Base-by-base conservation (phyloP, 495 filamentous ascomycete species). In the Penicillium ochrochloron region DNA sequence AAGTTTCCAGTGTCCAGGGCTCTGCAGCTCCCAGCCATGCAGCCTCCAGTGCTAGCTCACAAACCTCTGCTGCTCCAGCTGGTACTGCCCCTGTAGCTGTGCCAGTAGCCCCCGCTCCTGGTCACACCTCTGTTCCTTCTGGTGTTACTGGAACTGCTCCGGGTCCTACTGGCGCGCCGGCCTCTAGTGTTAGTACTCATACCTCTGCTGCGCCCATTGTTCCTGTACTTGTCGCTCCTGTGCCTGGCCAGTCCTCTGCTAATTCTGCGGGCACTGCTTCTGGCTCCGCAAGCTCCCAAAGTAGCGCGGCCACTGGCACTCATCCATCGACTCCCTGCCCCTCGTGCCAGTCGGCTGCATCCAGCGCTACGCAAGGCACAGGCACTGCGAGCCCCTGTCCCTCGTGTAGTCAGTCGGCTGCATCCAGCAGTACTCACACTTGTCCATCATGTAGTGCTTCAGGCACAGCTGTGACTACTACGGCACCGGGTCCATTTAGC, bases 31-130 rank as follows among this genome's bases (percentile, higher is more conserved):
- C 53, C 14, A 10, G 31, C 8, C 31, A 6, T 7, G 31, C 31
- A 21, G 34, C 53, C 53, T n/a, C 53, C 8, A 10, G 31, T 39
- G 53, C n/a, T 35, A 56, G 21, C 21, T 56, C 53, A 33, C 44
- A 57, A 17, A 37, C 60, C 15, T 55, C 61, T 31, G 15, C 15
- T 29, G 23, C 57, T 21, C n/a, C 25, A 23, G 42, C 48, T 35
- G 53, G 4, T 29, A 15, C 52, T 50, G n/a, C 9, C 39, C 48
- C 54, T 42, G 54, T 25, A 42, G 35, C 5, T 25, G 48, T 35
- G 9, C 48, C 59, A 50, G 19, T 23, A 14, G 33, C 44, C 21
- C 31, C 59, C 15, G 46, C 42, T 44, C 33, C 34, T 41, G 33
- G n/a, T 3, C 42, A 44, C 42, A 10, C 39, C 2, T 50, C 57